Conservation (phyloP, 2,329 filamentous ascomycete genomes). For the Xylaria arbuscula region DNA sequence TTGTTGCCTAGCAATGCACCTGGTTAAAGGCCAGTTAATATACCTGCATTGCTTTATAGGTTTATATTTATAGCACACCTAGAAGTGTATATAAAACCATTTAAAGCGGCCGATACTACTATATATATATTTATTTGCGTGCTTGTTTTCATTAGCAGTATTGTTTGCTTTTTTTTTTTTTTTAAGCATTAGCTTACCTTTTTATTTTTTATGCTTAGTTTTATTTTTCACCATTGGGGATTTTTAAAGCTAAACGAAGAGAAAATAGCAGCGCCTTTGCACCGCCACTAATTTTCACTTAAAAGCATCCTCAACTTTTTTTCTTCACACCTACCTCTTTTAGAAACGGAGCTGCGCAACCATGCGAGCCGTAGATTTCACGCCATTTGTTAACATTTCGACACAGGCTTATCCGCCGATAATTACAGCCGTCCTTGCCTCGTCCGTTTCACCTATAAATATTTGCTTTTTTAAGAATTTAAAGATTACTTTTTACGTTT, state of each 20-base stretch:
- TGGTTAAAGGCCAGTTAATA: background rate
- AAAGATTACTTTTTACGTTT: conserved; percentile 43
- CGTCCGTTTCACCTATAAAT: conserved; percentile 45
- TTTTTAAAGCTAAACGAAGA: background rate
- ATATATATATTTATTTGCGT: conserved; percentile 4
- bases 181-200: background rate
- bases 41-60: background rate
- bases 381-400: conserved; percentile 39
- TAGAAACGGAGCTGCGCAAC: conserved; percentile 31
- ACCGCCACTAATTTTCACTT: conserved; percentile 39
- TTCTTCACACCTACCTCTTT: conserved; percentile 27
- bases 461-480: conserved; percentile 42
- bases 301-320: conserved; percentile 36
- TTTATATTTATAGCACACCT: background rate
- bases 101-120: background rate
- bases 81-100: background rate
- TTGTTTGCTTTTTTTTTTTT: background rate
- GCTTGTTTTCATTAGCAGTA: background rate
- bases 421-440: conserved; percentile 43
- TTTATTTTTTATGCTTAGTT: background rate
- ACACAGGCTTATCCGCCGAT: conserved; percentile 23
- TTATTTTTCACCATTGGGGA: background rate
- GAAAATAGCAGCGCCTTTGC: conserved; percentile 26
- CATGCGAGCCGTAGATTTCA: conserved; percentile 34
- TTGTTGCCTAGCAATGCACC: too few species aligned